A percentile compares a stretch with the other conserved stretches of the same genome.
These are phyloP conservation scores for Sporothrix brasiliensis DNA, from an alignment of 2,329 filamentous ascomycete genomes.

Conservation along the genomic window DNA sequence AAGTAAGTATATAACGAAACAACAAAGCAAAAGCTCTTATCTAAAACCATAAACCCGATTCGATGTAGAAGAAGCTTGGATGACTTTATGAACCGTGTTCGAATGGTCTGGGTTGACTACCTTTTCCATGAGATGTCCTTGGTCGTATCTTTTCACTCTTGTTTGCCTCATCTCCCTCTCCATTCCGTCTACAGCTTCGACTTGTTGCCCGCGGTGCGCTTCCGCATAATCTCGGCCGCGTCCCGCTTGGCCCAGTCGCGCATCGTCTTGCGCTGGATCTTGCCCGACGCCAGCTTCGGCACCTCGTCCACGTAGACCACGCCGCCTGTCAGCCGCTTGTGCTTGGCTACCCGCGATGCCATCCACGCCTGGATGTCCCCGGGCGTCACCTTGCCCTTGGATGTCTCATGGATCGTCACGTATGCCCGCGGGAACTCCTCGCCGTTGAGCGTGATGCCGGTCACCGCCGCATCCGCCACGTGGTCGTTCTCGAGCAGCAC, in stretches of 20 bases:
- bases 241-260: conserved; percentile 61
- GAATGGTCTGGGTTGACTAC: not conserved
- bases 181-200: conserved; percentile 24
- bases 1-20: not conserved
- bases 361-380: conserved; percentile 57
- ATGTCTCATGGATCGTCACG: conserved; percentile 52
- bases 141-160: conserved; percentile 19
- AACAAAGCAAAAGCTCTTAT: conserved; percentile 3
- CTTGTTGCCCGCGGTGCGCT: conserved; percentile 25
- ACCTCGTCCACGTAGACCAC: conserved; percentile 60
- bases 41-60: not conserved
- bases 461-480: conserved; percentile 62
- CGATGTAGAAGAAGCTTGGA: conserved; percentile 3
- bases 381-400: conserved; percentile 50
- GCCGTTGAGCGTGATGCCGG: conserved; percentile 48
- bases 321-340: conserved; percentile 56
- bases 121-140: not conserved
- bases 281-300: conserved; percentile 60
- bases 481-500: conserved; percentile 50
- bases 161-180: not conserved
- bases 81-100: not conserved
- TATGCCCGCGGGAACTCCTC: conserved; percentile 59
- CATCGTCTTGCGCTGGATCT: conserved; percentile 60
- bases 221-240: conserved; percentile 42
- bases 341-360: conserved; percentile 51